These are phyloP conservation scores for Vanderwaltozyma verrucispora DNA, from an alignment of 805 yeast genomes.

Conservation along the genomic window DNA sequence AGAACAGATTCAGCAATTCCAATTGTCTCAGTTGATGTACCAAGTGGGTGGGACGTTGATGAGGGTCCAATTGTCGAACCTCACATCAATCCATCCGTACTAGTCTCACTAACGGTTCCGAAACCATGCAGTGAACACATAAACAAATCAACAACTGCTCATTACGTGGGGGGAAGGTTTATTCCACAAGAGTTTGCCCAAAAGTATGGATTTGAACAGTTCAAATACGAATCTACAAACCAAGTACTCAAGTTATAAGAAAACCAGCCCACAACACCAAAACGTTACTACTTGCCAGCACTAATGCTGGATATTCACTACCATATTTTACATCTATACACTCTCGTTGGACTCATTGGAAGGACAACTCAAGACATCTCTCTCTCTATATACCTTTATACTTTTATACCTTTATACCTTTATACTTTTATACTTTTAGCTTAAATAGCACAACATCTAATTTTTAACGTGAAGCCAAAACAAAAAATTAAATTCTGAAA, in stretches of 20 bases:
- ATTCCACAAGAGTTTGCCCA: slow-evolving; percentile 55
- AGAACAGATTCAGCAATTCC: slow-evolving; percentile 34
- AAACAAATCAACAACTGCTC: slow-evolving; percentile 34
- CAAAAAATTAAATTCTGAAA: too few species aligned
- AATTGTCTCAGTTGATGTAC: slow-evolving; percentile 77
- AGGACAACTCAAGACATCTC: too few species aligned
- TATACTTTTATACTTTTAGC: too few species aligned
- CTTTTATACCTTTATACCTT: too few species aligned
- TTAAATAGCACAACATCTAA: too few species aligned
- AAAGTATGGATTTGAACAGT: slow-evolving; percentile 61
- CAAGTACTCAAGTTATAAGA: slow-evolving; percentile 38
- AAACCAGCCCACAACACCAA: too few species aligned
- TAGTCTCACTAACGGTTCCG: slow-evolving; percentile 88
- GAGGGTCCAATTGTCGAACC: slow-evolving; percentile 51
- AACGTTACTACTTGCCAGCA: too few species aligned
- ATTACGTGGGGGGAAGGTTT: slow-evolving; percentile 88
- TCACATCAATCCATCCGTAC: slow-evolving; percentile 47
- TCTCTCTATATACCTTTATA: too few species aligned
- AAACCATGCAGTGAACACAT: slow-evolving; percentile 68
- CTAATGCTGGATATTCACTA: too few species aligned
- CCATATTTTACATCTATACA: too few species aligned
- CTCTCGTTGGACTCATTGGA: too few species aligned
- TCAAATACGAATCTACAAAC: slow-evolving; percentile 46
- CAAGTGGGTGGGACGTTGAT: slow-evolving; percentile 97
- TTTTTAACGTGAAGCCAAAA: too few species aligned